phyloP scores from a whole-genome alignment of 495 filamentous ascomycete species.

The Beverwykella pulmonaria region DNA sequence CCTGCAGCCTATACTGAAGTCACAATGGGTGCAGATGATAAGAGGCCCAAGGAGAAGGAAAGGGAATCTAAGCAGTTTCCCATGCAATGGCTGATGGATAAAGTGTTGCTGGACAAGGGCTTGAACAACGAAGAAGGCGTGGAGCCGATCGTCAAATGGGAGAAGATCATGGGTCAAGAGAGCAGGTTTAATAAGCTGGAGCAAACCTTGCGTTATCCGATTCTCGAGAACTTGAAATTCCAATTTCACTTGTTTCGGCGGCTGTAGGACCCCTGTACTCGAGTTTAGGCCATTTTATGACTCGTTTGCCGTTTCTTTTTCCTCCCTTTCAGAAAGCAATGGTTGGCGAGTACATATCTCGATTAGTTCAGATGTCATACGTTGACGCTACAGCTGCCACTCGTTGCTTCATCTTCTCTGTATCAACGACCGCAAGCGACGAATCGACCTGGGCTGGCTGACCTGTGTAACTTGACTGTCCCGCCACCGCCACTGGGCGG shows the following conservation, averaged over 20 bases:
- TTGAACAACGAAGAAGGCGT: neutral
- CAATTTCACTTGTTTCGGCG: neutral
- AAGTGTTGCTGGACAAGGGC: neutral
- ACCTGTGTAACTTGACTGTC: neutral
- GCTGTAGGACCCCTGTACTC: neutral
- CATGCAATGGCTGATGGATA: neutral
- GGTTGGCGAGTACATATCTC: neutral
- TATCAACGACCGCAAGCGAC: too few relatives aligned
- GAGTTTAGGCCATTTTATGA: neutral
- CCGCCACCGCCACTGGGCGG: neutral
- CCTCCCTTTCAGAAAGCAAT: too few relatives aligned
- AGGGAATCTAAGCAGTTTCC: neutral
- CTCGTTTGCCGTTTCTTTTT: neutral
- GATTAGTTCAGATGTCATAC: neutral
- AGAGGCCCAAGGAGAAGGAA: neutral
- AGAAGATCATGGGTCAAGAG: neutral
- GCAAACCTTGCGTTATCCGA: neutral
- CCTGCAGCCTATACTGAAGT: neutral
- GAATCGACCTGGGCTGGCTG: too few relatives aligned
- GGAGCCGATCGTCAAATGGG: neutral
- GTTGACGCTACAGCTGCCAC: too few relatives aligned
- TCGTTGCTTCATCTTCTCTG: too few relatives aligned
- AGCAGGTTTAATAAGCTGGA: neutral
- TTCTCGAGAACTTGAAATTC: neutral
- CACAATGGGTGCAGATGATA: neutral